Evolutionary conservation across 2,329 filamentous ascomycete species (phyloP).

Genomic region (Sphaerulina musiva): DNA sequence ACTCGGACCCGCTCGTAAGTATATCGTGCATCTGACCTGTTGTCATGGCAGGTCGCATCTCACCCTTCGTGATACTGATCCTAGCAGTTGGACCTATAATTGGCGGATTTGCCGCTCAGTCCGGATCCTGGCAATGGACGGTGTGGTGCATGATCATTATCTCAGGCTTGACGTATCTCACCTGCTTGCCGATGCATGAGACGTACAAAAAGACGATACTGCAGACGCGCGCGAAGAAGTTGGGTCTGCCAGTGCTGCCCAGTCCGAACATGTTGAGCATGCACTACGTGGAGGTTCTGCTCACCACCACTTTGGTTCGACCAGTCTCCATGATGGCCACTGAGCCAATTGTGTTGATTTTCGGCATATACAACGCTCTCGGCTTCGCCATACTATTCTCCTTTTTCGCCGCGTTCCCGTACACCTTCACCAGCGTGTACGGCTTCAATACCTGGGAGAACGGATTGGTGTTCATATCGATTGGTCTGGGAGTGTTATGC

Average conservation of each 20-base stretch:
- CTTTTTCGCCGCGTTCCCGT: conserved; percentile 33
- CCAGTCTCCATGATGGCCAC: conserved; percentile 33
- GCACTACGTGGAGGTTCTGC: conserved; percentile 26
- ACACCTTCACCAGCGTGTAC: conserved; percentile 60
- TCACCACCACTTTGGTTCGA: conserved; percentile 30
- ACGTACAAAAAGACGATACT: conserved; percentile 51
- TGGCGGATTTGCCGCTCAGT: conserved; percentile 40
- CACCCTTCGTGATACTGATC: too few species aligned
- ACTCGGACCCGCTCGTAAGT: conserved; percentile 25
- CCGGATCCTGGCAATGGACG: conserved; percentile 39
- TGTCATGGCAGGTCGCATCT: too few species aligned
- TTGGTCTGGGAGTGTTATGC: conserved; percentile 60
- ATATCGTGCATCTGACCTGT: too few species aligned
- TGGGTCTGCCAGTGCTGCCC: conserved; percentile 26
- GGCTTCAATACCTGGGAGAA: conserved; percentile 70
- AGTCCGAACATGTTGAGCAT: conserved; percentile 26
- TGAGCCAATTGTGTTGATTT: conserved; percentile 36
- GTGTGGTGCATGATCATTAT: conserved; percentile 43
- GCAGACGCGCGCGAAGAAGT: conserved; percentile 32
- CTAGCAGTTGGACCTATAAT: conserved; percentile 16
- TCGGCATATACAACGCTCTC: conserved; percentile 31
- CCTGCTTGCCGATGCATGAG: conserved; percentile 45
- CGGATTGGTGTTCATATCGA: conserved; percentile 68
- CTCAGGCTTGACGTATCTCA: conserved; percentile 33
- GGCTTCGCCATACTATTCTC: conserved; percentile 30